Percentiles rank a stretch among this genome's conserved stretches.
Conservation (phyloP, 495 filamentous ascomycete species). For the Annulohypoxylon nitens region DNA sequence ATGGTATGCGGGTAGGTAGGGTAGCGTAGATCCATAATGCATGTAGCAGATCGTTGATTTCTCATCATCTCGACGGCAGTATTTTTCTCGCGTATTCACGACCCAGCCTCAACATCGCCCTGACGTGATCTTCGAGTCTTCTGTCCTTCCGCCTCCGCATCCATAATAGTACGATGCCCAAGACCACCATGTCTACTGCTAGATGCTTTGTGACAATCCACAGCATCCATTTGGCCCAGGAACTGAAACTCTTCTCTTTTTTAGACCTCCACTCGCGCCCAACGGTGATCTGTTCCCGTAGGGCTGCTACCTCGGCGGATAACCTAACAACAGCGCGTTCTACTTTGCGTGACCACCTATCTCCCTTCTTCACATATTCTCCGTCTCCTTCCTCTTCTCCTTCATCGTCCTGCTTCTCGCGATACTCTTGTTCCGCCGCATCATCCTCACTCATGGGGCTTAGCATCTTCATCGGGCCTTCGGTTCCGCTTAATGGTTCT, state of each 20-base stretch:
- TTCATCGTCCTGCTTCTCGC: slow-evolving; percentile 55
- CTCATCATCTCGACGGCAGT: slow-evolving; percentile 64
- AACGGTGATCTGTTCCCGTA: slow-evolving; percentile 89
- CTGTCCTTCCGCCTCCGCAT: slow-evolving; percentile 82
- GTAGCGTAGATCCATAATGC: slow-evolving; percentile 22
- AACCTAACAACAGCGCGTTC: slow-evolving; percentile 90
- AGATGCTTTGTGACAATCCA: slow-evolving; percentile 81
- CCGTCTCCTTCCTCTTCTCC: slow-evolving; percentile 68
- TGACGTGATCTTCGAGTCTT: slow-evolving; percentile 81
- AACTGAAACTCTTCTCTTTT: slow-evolving; percentile 68
- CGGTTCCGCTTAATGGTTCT: slow-evolving; percentile 60
- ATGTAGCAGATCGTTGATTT: slow-evolving; percentile 1
- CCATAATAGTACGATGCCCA: slow-evolving; percentile 80
- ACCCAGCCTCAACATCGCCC: slow-evolving; percentile 70
- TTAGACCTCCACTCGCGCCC: slow-evolving; percentile 67
- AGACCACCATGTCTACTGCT: slow-evolving; percentile 74
- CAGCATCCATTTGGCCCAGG: slow-evolving; percentile 80
- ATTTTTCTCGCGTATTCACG: slow-evolving; percentile 70
- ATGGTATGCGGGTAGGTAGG: slow-evolving; percentile 13
- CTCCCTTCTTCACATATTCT: slow-evolving; percentile 58
- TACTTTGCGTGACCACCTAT: slow-evolving; percentile 83
- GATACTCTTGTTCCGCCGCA: slow-evolving; percentile 68
- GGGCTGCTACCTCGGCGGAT: slow-evolving; percentile 92
- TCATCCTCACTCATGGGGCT: slow-evolving; percentile 86
- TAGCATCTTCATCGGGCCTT: slow-evolving; percentile 74